Percentiles rank a stretch among this genome's conserved stretches.
Evolutionary conservation across 495 filamentous ascomycete species (phyloP).

Genomic region (Tuber calosporum): DNA sequence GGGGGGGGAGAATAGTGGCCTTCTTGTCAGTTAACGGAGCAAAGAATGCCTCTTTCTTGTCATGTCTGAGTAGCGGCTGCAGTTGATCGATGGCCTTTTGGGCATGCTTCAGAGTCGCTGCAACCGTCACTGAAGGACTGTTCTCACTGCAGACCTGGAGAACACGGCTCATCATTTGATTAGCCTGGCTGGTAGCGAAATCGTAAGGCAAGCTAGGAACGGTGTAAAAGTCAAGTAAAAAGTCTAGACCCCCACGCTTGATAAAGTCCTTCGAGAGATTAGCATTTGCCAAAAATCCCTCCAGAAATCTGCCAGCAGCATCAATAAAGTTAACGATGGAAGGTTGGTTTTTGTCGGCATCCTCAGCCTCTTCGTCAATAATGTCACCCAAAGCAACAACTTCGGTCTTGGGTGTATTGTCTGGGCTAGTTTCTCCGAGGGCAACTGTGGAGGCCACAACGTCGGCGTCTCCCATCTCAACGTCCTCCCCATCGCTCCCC

Average conservation of each 20-base stretch:
- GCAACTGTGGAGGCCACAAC: conserved; percentile 34
- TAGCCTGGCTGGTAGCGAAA: conserved; percentile 60
- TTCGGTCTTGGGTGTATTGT: conserved; percentile 31
- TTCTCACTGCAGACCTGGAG: conserved; percentile 73
- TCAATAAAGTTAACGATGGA: conserved; percentile 62
- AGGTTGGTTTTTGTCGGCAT: conserved; percentile 42
- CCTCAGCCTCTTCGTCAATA: conserved; percentile 44
- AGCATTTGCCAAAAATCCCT: conserved; percentile 68
- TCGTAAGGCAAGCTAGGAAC: conserved; percentile 69
- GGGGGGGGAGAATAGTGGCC: conserved; percentile 15
- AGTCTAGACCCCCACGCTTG: conserved; percentile 69
- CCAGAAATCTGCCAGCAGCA: conserved; percentile 66
- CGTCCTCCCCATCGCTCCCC: conserved; percentile 47
- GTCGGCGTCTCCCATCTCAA: conserved; percentile 54
- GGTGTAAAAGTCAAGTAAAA: conserved; percentile 73
- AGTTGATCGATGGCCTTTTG: conserved; percentile 62
- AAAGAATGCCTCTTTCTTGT: conserved; percentile 57
- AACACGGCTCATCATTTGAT: conserved; percentile 61
- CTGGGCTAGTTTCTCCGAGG: conserved; percentile 24
- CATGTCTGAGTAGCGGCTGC: conserved; percentile 54
- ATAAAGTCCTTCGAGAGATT: conserved; percentile 68
- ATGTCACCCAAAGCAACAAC: conserved; percentile 46
- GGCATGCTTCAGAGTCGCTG: conserved; percentile 66
- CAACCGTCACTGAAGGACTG: conserved; percentile 72
- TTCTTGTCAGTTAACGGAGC: conserved; percentile 51